Evolutionary conservation across 208 protist species (phyloP).

Genomic region (Leptomonas pyrrhocoris): DNA sequence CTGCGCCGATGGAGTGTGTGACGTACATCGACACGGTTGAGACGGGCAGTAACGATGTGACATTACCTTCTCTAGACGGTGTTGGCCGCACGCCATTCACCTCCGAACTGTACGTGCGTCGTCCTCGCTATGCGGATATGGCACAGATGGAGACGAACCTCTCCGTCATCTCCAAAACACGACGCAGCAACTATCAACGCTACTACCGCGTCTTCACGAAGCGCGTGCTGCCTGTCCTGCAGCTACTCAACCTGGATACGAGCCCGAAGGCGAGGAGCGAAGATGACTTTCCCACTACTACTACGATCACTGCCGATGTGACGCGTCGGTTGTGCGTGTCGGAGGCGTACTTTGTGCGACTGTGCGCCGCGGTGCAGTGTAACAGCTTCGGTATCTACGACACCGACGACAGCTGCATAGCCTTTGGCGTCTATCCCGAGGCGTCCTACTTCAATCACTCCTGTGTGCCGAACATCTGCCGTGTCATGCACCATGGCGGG

Average conservation of each 20-base stretch:
- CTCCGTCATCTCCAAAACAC: slow-evolving; percentile 61
- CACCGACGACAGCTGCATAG: slow-evolving; percentile 44
- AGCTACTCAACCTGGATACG: background rate
- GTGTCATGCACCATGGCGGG: slow-evolving; percentile 54
- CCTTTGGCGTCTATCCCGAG: slow-evolving; percentile 61
- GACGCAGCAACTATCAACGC: slow-evolving; percentile 38
- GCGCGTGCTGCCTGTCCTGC: slow-evolving; percentile 46
- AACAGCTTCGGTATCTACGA: slow-evolving; percentile 76
- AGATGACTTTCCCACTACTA: too few species aligned
- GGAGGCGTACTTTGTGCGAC: slow-evolving; percentile 45
- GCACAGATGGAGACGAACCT: slow-evolving; percentile 67
- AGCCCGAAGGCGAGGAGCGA: background rate
- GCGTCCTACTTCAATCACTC: slow-evolving; percentile 85
- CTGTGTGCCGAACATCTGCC: slow-evolving; percentile 71
- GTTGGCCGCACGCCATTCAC: background rate
- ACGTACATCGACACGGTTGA: background rate
- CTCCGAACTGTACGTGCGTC: slow-evolving; percentile 16
- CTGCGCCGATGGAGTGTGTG: background rate
- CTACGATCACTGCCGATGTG: too few species aligned
- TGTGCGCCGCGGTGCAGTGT: slow-evolving; percentile 66
- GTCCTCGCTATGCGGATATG: slow-evolving; percentile 46
- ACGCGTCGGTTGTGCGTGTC: slow-evolving; percentile 25
- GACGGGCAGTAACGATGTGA: background rate
- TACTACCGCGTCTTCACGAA: slow-evolving; percentile 69
- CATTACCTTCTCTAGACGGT: background rate